Evolutionary conservation across 306 rosid species (phyloP).

Genomic region (Dalbergia oliveri): DNA sequence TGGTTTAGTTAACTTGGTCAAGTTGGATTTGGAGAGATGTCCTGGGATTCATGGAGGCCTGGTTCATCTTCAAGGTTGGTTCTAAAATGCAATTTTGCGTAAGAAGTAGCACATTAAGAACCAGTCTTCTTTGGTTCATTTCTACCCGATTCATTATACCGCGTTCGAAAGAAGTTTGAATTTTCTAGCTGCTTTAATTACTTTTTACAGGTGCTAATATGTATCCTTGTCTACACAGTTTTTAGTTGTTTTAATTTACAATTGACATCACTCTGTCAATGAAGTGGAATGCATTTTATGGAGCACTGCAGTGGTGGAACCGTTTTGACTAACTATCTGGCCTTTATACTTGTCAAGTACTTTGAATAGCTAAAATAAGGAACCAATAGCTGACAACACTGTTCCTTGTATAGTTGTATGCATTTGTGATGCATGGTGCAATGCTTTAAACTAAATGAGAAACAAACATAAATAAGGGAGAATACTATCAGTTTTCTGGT

Average conservation of each 20-base stretch:
- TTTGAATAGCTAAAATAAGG: constrained; percentile 19
- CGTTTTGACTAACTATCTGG: constrained; percentile 1
- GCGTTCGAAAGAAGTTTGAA: not conserved
- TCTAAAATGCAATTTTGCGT: constrained; percentile 38
- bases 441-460: too few relatives aligned
- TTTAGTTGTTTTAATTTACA: constrained; percentile 26
- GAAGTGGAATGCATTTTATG: constrained; percentile 13
- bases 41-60: constrained; percentile 93
- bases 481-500: too few relatives aligned
- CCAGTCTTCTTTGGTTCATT: constrained; percentile 22
- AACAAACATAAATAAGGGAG: too few relatives aligned
- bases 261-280: not conserved
- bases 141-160: not conserved
- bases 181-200: constrained; percentile 12
- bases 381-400: not conserved
- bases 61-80: constrained; percentile 78
- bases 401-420: too few relatives aligned
- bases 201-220: constrained; percentile 16
- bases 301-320: not conserved
- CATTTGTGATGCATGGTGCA: too few relatives aligned
- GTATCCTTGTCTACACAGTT: not conserved
- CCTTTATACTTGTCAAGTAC: constrained; percentile 14
- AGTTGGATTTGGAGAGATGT: constrained; percentile 96
- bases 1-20: constrained; percentile 72
- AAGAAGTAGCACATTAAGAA: not conserved